phyloP scores from a whole-genome alignment of 2,329 filamentous ascomycete species.

The Fusarium sp. region DNA sequence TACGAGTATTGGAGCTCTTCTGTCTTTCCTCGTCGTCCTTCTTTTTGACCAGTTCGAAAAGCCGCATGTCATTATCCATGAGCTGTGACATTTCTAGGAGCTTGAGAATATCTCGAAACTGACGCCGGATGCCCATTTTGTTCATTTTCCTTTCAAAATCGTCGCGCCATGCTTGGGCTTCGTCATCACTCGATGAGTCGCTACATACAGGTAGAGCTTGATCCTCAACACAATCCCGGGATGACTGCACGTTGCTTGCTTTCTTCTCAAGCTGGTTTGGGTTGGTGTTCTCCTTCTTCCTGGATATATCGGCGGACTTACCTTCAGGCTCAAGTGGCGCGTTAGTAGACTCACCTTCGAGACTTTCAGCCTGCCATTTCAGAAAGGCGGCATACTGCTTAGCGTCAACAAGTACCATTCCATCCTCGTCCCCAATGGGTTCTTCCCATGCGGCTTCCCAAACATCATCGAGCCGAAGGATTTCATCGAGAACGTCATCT shows the following conservation, averaged over 20 bases:
- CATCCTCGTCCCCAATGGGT: not conserved
- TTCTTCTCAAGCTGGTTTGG: not conserved
- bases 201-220: rapidly evolving
- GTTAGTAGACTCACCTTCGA: not conserved
- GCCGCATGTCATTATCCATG: not conserved
- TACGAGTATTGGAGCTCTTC: not conserved
- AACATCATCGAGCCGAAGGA: not conserved
- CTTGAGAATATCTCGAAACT: not conserved
- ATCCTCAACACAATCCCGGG: not conserved
- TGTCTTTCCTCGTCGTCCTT: not conserved
- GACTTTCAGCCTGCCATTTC: not conserved
- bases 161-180: not conserved
- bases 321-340: not conserved
- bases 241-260: not conserved
- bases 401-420: not conserved
- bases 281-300: too few relatives aligned
- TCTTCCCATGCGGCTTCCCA: not conserved
- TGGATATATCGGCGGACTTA: not conserved
- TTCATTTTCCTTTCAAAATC: not conserved
- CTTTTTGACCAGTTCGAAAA: not conserved
- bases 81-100: not conserved
- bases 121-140: not conserved
- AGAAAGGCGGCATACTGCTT: not conserved
- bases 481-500: not conserved
- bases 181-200: not conserved